phyloP scores from a whole-genome alignment of 2,329 filamentous ascomycete genomes.

The Aureobasidium mangrovei region DNA sequence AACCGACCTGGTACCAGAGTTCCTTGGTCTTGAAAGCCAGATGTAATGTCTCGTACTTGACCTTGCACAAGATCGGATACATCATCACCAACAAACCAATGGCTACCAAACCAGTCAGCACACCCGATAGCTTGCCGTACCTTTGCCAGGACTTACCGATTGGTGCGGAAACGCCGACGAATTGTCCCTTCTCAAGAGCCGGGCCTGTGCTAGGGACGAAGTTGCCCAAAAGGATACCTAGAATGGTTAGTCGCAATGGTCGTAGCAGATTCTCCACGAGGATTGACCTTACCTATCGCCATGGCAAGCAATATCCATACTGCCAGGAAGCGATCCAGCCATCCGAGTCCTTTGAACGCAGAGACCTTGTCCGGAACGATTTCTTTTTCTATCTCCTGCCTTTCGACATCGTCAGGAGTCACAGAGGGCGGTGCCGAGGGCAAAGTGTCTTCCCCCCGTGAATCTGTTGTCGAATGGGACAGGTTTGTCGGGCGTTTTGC shows the following conservation, averaged over 20 bases:
- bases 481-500: neutral
- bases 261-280: neutral
- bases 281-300: constrained; percentile 36
- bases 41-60: constrained; percentile 68
- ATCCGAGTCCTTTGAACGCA: constrained; percentile 33
- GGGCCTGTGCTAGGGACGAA: constrained; percentile 56
- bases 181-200: constrained; percentile 59
- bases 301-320: constrained; percentile 70
- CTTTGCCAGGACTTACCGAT: constrained; percentile 42
- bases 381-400: constrained; percentile 11
- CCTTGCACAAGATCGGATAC: constrained; percentile 87
- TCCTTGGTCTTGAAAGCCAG: constrained; percentile 50
- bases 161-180: constrained; percentile 61
- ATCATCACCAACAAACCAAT: constrained; percentile 83
- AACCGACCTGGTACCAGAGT: constrained; percentile 70
- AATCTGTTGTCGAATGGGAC: neutral
- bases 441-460: neutral
- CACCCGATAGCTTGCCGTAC: neutral
- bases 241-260: neutral
- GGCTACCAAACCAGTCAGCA: constrained; percentile 33
- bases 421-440: neutral
- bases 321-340: constrained; percentile 38
- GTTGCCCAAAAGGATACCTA: constrained; percentile 65
- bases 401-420: neutral
- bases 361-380: constrained; percentile 15